Conservation (phyloP, 1,139 yeast genomes). For the Blastobotrys raffinosifermentans region DNA sequence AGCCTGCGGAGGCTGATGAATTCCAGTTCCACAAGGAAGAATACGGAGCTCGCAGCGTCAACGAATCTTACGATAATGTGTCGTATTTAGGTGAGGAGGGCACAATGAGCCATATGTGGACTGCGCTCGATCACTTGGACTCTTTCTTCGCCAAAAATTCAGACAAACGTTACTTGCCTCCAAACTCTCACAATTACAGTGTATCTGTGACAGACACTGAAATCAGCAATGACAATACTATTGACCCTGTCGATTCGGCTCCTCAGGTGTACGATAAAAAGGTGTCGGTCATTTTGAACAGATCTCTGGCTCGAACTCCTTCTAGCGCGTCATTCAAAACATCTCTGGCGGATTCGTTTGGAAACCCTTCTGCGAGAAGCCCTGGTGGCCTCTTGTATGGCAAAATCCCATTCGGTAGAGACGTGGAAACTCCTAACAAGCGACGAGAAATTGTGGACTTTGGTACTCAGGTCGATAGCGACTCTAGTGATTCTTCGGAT, state of each 20-base stretch:
- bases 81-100: slow-evolving; percentile 41
- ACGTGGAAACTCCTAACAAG: slow-evolving; percentile 6
- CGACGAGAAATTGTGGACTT: slow-evolving; percentile 19
- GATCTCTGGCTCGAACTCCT: slow-evolving; percentile 69
- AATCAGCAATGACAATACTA: slow-evolving; percentile 36
- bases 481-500: slow-evolving; percentile 13
- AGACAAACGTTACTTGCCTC: no score
- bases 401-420: not conserved
- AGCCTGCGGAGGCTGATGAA: slow-evolving; percentile 27
- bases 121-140: slow-evolving; percentile 90
- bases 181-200: slow-evolving; percentile 11
- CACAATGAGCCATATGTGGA: slow-evolving; percentile 89
- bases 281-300: slow-evolving; percentile 66
- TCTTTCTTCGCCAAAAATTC: slow-evolving; percentile 78
- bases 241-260: slow-evolving; percentile 56
- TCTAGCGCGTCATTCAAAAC: slow-evolving; percentile 74
- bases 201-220: slow-evolving; percentile 38
- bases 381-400: slow-evolving; percentile 1
- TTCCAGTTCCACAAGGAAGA: slow-evolving; percentile 55
- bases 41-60: slow-evolving; percentile 22
- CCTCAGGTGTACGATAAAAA: slow-evolving; percentile 77
- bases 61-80: slow-evolving; percentile 12
- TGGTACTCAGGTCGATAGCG: slow-evolving; percentile 10
- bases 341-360: slow-evolving; percentile 46
- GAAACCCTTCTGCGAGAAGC: slow-evolving; percentile 13